Percentiles rank a stretch among this genome's conserved stretches.
Conservation (phyloP, 352 stramenopile genomes). For the Phytophthora ramorum region DNA sequence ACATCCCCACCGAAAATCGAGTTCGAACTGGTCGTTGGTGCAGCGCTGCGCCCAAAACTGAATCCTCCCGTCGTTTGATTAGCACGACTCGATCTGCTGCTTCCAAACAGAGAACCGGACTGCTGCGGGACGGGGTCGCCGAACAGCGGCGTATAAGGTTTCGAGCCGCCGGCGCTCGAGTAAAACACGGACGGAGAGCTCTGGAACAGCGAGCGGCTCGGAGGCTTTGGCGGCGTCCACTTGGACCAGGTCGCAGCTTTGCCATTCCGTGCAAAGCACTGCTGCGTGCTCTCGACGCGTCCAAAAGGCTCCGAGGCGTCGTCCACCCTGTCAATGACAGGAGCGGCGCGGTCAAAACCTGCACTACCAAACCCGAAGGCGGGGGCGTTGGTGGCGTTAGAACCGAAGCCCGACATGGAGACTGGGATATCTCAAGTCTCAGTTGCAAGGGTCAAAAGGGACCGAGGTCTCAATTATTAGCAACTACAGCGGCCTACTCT, state of each 20-base stretch:
- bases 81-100: not conserved
- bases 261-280: conserved; percentile 23
- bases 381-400: not conserved
- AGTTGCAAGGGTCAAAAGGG: conserved; percentile 10
- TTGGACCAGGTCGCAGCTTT: not conserved
- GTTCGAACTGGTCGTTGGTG: not conserved
- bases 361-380: not conserved
- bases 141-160: conserved; percentile 8
- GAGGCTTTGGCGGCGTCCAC: conserved; percentile 14
- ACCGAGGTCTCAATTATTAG: conserved; percentile 21
- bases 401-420: conserved; percentile 14
- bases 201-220: conserved; percentile 17
- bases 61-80: conserved; percentile 4
- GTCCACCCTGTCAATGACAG: not conserved
- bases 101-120: not conserved
- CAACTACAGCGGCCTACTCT: conserved; percentile 8
- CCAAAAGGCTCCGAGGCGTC: conserved; percentile 27
- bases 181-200: not conserved
- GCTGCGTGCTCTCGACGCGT: conserved; percentile 15
- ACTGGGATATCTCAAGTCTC: not conserved
- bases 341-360: not conserved
- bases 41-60: conserved; percentile 3
- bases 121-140: not conserved
- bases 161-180: not conserved
- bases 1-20: not conserved